A percentile compares a stretch with the other conserved stretches of the same genome.
These are phyloP conservation scores for Cladosporium cucumerinum DNA, from an alignment of 2,329 filamentous ascomycete genomes.

Conservation along the genomic window DNA sequence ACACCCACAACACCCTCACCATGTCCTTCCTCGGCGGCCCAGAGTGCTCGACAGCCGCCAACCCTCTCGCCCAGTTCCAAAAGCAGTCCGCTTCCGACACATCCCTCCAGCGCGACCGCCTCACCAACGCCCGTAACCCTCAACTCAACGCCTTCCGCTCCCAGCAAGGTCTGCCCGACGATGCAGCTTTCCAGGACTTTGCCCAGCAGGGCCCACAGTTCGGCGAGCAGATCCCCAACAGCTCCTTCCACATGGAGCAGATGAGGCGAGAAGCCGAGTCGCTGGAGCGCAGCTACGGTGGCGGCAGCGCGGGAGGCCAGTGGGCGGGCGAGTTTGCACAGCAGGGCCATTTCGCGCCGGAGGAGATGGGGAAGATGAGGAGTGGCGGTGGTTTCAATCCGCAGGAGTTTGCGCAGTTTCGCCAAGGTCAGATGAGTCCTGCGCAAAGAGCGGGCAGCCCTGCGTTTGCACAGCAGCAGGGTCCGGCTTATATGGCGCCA, in stretches of 20 bases:
- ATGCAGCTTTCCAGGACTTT: constrained; percentile 57
- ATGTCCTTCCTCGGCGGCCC: constrained; percentile 97
- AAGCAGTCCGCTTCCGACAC: constrained; percentile 98
- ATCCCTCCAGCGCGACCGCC: constrained; percentile 84
- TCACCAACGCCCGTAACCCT: constrained; percentile 40
- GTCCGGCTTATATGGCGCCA: constrained; percentile 54
- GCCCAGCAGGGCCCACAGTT: constrained; percentile 70
- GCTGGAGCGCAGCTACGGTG: constrained; percentile 25
- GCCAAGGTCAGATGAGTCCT: constrained; percentile 64
- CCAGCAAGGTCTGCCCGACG: constrained; percentile 29
- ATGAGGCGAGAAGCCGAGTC: constrained; percentile 62
- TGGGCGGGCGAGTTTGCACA: constrained; percentile 36
- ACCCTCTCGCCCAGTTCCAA: constrained; percentile 94
- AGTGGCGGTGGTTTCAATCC: constrained; percentile 58
- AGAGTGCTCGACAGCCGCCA: constrained; percentile 93
- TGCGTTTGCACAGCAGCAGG: constrained; percentile 27
- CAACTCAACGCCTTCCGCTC: constrained; percentile 33
- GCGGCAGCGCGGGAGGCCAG: constrained; percentile 21
- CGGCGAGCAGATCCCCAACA: constrained; percentile 50
- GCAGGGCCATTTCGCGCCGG: constrained; percentile 25
- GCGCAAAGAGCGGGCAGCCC: constrained; percentile 60
- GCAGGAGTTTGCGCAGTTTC: constrained; percentile 84
- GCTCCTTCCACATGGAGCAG: constrained; percentile 65
- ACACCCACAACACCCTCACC: constrained; percentile 25
- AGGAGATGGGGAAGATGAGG: constrained; percentile 20